Conservation (phyloP, 108 stramenopile species). For the Fragilariopsis cylindrus region DNA sequence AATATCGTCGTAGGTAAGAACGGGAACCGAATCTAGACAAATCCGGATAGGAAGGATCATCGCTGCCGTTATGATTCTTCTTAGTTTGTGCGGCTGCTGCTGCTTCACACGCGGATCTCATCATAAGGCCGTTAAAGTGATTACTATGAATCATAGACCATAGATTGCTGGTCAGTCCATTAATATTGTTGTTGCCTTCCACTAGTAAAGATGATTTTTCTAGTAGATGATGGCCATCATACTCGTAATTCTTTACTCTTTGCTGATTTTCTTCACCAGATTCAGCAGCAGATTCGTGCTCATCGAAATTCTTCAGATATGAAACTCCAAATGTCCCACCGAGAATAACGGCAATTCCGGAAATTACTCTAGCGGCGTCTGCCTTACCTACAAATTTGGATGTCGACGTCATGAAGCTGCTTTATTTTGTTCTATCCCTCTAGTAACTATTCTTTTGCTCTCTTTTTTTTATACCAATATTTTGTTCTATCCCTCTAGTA, state of each 20-base stretch:
- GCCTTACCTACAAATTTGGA: background rate
- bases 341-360: background rate
- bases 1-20: conserved; percentile 65
- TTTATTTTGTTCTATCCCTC: too few relatives aligned
- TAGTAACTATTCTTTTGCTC: too few relatives aligned
- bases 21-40: conserved; percentile 44
- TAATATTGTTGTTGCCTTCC: background rate
- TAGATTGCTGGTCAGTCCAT: background rate
- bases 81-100: too few relatives aligned
- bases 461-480: too few relatives aligned
- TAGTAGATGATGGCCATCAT: background rate
- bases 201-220: background rate
- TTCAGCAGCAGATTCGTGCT: background rate
- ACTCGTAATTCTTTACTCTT: background rate
- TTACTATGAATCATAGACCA: too few relatives aligned
- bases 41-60: conserved; percentile 43
- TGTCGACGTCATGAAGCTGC: background rate
- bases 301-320: background rate
- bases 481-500: too few relatives aligned
- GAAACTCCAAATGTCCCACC: background rate
- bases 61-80: too few relatives aligned
- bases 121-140: too few relatives aligned
- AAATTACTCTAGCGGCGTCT: background rate
- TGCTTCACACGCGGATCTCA: too few relatives aligned
- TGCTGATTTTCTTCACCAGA: background rate